Percentiles rank a stretch among this genome's conserved stretches.
phyloP scores from a whole-genome alignment of 2,329 filamentous ascomycete species.

The Chrysoporthe cubensis region DNA sequence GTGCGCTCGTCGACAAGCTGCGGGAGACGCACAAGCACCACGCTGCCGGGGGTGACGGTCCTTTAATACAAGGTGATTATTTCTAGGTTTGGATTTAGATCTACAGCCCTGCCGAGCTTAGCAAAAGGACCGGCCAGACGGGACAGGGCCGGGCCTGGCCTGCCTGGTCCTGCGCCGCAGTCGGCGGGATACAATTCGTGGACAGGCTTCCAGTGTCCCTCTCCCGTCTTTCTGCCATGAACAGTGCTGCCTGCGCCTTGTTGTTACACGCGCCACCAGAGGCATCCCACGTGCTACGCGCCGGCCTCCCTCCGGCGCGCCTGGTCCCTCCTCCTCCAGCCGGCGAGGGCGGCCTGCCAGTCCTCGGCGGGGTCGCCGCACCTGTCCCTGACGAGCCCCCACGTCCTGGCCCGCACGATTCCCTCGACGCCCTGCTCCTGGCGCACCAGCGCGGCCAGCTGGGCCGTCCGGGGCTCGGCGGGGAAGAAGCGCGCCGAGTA shows the following conservation, averaged over 20 bases:
- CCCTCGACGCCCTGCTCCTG: constrained; percentile 77
- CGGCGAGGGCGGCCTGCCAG: constrained; percentile 68
- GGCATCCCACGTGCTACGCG: background rate
- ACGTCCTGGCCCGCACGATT: constrained; percentile 81
- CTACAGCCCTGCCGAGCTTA: no score
- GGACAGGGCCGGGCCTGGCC: background rate
- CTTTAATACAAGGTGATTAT: no score
- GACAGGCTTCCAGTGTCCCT: no score
- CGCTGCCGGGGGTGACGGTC: no score
- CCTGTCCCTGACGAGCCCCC: constrained; percentile 75
- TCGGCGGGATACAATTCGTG: no score
- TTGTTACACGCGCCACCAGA: no score
- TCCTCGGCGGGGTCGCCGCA: constrained; percentile 64
- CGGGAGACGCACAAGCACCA: no score
- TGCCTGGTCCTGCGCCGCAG: background rate
- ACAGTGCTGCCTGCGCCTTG: no score
- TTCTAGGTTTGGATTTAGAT: background rate
- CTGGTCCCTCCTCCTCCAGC: constrained; percentile 58
- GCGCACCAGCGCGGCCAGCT: constrained; percentile 71
- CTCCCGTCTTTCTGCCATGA: background rate
- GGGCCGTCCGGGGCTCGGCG: constrained; percentile 78
- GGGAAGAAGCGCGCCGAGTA: constrained; percentile 86
- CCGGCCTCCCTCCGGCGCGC: constrained; percentile 45
- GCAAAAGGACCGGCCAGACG: no score
- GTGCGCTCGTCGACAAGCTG: no score